Evolutionary conservation across 495 filamentous ascomycete genomes (phyloP), one percentile per base, ranked within the genome.

Genomic region (Aspergillus nidulans): DNA sequence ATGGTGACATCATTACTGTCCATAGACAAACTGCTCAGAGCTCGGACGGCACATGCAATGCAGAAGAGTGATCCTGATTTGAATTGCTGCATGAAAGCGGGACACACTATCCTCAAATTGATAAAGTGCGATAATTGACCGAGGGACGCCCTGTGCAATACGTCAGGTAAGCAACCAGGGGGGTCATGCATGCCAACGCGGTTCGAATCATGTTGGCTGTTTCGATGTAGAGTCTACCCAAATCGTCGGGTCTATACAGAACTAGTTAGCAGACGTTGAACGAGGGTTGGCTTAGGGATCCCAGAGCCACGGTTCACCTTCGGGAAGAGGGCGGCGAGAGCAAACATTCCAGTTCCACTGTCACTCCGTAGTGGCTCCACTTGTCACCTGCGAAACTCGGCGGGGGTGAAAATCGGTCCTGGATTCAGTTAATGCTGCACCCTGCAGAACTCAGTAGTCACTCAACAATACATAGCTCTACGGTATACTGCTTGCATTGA

Each of bases 221-320:
- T 36, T 48, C 54, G 46, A 46, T 21, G 55, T 50, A 54, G 63
- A 18, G 24, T 49, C 23, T 49, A 49, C 59, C 71, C 69, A 69
- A 18, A 45, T 54, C 46, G 58, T 62, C 66, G 69, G 71, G 69
- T 65, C 52, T 21, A 21, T 42, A 28, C 43, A 51, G 55, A 55
- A 45, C 25, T 51, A 51, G 55, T 61, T 40, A 56, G 51, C 28
- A 54, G 44, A 25, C 41, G 47, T 51, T 52, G 49, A 45, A 53
- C 46, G 58, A 53, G 24, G 45, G 28, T 21, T 49, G 63, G 30
- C 23, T 28, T 52, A 55, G 41, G 30, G 54, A 71, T 62, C 69
- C 72, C 72, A 70, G 68, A 64, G 62, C 70, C 69, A 71, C 68
- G 72, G 72, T 75, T 75, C 72, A 65, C 40, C 16, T 47, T 63